Evolutionary conservation across 768 basidiomycete species (phyloP).

Genomic region (Boletus tomentosulus): DNA sequence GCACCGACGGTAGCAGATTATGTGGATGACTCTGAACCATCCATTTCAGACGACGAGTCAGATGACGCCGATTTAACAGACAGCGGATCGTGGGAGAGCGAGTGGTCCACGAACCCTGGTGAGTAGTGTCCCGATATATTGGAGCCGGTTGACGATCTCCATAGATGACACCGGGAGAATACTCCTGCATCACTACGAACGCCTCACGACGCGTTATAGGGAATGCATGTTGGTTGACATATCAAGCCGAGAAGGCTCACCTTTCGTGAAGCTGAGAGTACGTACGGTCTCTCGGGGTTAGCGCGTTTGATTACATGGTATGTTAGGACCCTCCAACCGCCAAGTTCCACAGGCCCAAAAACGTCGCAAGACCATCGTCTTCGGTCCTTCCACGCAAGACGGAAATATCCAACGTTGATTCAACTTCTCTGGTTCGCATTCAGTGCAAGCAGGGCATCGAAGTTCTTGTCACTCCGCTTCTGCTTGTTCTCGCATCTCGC

Average conservation of each 20-base stretch:
- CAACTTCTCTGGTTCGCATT: conserved; percentile 33
- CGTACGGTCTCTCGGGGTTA: conserved; percentile 6
- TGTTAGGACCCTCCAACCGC: conserved; percentile 11
- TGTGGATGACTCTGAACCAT: conserved; percentile 42
- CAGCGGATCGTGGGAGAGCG: conserved; percentile 33
- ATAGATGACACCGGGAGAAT: conserved; percentile 20
- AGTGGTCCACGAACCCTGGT: conserved; percentile 40
- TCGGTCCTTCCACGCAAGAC: conserved; percentile 2
- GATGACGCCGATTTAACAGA: conserved; percentile 71
- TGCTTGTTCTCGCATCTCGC: conserved; percentile 39
- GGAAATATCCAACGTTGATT: not conserved
- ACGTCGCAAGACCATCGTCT: not conserved
- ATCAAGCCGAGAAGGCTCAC: conserved; percentile 43
- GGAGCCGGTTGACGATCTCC: conserved; percentile 8
- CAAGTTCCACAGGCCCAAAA: conserved; percentile 6
- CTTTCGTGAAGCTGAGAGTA: conserved; percentile 46
- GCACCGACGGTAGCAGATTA: conserved; percentile 24
- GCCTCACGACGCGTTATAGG: conserved; percentile 46
- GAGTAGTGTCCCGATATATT: not conserved
- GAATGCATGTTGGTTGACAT: conserved; percentile 32
- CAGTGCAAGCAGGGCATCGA: conserved; percentile 35
- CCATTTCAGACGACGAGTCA: conserved; percentile 72
- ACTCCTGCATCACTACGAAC: conserved; percentile 45
- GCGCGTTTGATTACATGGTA: not conserved
- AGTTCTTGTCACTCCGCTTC: conserved; percentile 53